A percentile compares a stretch with the other conserved stretches of the same genome.
phyloP scores from a whole-genome alignment of 2,329 filamentous ascomycete species.

The Diaporthe citri region DNA sequence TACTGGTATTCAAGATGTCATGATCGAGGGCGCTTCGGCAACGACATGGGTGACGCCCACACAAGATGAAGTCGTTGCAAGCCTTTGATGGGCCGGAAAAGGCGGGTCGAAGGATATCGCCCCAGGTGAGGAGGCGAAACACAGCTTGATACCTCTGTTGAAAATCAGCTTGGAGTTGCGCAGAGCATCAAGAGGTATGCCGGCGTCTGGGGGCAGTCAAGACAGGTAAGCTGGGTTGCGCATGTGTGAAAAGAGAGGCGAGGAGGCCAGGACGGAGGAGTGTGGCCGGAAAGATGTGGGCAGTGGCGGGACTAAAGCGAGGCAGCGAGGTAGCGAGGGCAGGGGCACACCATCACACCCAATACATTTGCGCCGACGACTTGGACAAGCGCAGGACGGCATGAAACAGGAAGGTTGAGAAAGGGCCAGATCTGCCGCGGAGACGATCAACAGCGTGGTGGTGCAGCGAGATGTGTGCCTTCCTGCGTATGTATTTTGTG shows the following conservation, averaged over 20 bases:
- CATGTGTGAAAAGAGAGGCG: conserved; percentile 27
- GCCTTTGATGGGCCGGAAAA: not conserved
- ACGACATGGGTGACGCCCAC: conserved; percentile 1
- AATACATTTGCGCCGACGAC: conserved; percentile 27
- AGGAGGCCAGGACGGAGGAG: conserved; percentile 21
- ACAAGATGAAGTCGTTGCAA: not conserved
- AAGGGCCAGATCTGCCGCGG: not conserved
- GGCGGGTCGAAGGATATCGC: not conserved
- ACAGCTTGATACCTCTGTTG: not conserved
- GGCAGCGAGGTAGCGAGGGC: conserved; percentile 28
- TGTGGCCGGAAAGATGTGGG: conserved; percentile 32
- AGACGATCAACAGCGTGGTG: not conserved
- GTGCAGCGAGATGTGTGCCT: not conserved
- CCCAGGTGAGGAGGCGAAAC: not conserved
- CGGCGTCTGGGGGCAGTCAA: conserved; percentile 6
- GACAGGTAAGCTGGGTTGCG: conserved; percentile 19
- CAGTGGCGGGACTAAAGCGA: conserved; percentile 35
- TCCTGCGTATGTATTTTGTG: not conserved
- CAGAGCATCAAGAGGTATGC: not conserved
- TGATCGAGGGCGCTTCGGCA: conserved; percentile 28
- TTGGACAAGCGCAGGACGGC: conserved; percentile 10
- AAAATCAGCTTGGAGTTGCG: conserved; percentile 8
- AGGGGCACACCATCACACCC: conserved; percentile 21
- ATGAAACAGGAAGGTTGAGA: conserved; percentile 21
- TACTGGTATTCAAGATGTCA: conserved; percentile 28